Conservation (phyloP, 2,329 filamentous ascomycete genomes). For the Coniosporium tulheliwenetii region DNA sequence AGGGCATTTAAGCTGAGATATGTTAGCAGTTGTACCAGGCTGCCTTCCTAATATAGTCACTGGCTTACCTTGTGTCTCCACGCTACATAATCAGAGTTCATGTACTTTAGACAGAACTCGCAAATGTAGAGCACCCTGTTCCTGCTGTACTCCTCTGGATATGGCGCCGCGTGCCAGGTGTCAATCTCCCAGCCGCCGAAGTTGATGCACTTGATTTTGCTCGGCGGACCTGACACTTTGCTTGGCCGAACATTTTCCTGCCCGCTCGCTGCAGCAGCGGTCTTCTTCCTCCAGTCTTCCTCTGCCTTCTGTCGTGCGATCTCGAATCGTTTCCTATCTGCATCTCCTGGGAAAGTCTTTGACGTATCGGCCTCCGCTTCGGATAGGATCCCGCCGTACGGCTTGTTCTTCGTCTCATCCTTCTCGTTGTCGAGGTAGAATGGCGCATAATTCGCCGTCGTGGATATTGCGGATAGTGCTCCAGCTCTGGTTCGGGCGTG, state of each 20-base stretch:
- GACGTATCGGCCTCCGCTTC: slow-evolving; percentile 85
- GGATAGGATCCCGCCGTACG: slow-evolving; percentile 83
- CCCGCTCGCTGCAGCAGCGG: slow-evolving; percentile 46
- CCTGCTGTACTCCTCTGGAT: slow-evolving; percentile 94
- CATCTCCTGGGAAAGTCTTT: slow-evolving; percentile 64
- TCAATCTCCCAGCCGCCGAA: slow-evolving; percentile 97
- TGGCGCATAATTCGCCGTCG: slow-evolving; percentile 48
- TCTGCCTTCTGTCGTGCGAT: slow-evolving; percentile 82
- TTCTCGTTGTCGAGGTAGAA: slow-evolving; percentile 82
- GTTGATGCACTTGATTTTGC: slow-evolving; percentile 97
- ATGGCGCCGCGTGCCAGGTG: slow-evolving; percentile 96
- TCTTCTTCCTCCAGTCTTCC: slow-evolving; percentile 69
- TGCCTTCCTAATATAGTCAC: not conserved
- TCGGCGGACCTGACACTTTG: slow-evolving; percentile 72
- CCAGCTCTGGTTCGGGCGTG: slow-evolving; percentile 22
- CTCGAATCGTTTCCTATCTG: slow-evolving; percentile 77
- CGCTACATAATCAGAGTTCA: slow-evolving; percentile 97
- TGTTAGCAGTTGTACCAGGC: slow-evolving; percentile 11
- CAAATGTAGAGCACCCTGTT: slow-evolving; percentile 97
- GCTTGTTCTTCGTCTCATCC: slow-evolving; percentile 81
- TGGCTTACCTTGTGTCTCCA: slow-evolving; percentile 68
- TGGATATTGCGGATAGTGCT: slow-evolving; percentile 43
- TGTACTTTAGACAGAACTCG: slow-evolving; percentile 98
- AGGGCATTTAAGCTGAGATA: slow-evolving; percentile 55
- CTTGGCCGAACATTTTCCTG: slow-evolving; percentile 47